Evolutionary conservation across 257 asterid genomes (phyloP), one percentile per base, ranked within the genome.

Genomic region (Solanum sitiens): DNA sequence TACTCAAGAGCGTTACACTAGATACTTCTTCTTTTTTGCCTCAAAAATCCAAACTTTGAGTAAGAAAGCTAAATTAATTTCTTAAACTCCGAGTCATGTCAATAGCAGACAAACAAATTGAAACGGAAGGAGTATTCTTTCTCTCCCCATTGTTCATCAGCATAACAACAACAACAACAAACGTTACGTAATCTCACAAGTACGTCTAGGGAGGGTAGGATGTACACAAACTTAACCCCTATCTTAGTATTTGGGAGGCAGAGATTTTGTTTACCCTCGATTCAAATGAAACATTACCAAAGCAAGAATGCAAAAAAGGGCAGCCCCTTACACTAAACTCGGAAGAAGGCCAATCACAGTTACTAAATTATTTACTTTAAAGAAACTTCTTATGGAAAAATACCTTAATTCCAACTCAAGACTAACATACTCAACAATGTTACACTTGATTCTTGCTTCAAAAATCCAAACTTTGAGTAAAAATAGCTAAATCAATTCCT

Each of bases 181-280:
- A 25, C 37, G 37, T 7, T 7, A 7, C 13, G 74, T 68, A 68
- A 27, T 68, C 74, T 21, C 39, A 68, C 74, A 27, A 67, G 35
- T 25, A 18, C 11, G 73, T 2, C 2, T 12, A 4, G 2, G 18
- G 35, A 65, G 18, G 73, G 20, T 65, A 65, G 33, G 35, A 65
- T 11, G 6, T 11, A 25, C 8, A 0, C 73, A 65, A 0, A 5
- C 15, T 0, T 63, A n/a, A 4, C 71, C 71, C 0, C 33, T 63
- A 1, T 25, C 71, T 4, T 56, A 18, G 65, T 56, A 18, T 56
- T 23, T 63, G 71, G 25, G 33, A 56, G 27, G 67, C 12, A 59
- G 25, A 56, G n/a, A 59, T 59, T 25, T 1, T 56, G 67, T 59
- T 20, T 20, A 65, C 16, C 33, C 72, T 65, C 33, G 3, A 8